phyloP scores from a whole-genome alignment of 129 eudicot genomes.

The Arctium minus region DNA sequence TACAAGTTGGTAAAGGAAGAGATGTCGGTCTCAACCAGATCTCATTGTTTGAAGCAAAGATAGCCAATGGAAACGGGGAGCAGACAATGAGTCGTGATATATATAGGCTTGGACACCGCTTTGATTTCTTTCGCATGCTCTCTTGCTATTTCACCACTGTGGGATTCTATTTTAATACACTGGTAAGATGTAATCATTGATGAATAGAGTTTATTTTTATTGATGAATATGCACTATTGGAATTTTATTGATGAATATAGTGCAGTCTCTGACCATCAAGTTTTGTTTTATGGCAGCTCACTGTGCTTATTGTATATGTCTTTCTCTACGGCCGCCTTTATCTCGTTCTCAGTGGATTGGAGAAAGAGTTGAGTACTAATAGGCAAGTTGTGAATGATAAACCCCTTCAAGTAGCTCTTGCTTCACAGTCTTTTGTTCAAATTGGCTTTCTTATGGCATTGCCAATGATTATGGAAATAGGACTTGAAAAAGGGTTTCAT shows the following conservation, averaged over 20 bases:
- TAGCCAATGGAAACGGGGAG: constrained; percentile 96
- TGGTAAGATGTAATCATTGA: constrained; percentile 41
- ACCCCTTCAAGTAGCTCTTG: constrained; percentile 96
- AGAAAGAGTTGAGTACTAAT: constrained; percentile 49
- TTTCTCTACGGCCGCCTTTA: constrained; percentile 94
- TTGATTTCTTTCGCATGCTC: constrained; percentile 95
- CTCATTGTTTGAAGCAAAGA: constrained; percentile 89
- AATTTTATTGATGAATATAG: neutral
- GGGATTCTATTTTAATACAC: constrained; percentile 83
- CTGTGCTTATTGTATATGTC: constrained; percentile 71
- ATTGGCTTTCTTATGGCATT: constrained; percentile 86
- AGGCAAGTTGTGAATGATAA: constrained; percentile 63
- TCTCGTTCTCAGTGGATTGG: constrained; percentile 90
- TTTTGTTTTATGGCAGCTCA: constrained; percentile 52
- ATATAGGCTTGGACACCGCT: constrained; percentile 93
- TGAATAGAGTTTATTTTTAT: neutral
- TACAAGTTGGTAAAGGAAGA: constrained; percentile 98
- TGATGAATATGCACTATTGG: neutral
- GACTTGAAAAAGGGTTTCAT: constrained; percentile 82
- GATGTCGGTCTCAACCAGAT: constrained; percentile 98
- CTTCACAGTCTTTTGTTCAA: constrained; percentile 92
- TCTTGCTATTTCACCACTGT: constrained; percentile 88
- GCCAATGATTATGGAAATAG: constrained; percentile 99
- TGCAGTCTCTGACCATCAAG: neutral
- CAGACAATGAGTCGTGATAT: constrained; percentile 97